Percentiles rank a stretch among this genome's conserved stretches.
These are phyloP conservation scores for Eucalyptus curtisii DNA, from an alignment of 345 rosid species.

Conservation along the genomic window DNA sequence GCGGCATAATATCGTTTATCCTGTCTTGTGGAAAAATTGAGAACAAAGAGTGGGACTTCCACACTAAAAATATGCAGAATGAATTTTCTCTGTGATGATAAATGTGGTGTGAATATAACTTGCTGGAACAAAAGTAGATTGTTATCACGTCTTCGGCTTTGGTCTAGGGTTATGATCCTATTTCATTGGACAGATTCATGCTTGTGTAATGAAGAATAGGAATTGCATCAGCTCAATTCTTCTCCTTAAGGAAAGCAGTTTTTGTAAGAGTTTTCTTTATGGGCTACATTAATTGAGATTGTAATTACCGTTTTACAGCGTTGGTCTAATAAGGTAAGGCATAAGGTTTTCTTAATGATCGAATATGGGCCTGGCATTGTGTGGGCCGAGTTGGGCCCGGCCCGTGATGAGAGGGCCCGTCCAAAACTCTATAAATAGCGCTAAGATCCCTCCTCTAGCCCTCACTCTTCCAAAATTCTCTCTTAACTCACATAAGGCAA, in stretches of 20 bases:
- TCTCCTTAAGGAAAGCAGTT: too few species aligned
- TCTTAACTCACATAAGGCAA: too few species aligned
- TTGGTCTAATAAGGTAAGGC: too few species aligned
- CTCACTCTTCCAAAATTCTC: rapidly evolving
- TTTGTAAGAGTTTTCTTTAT: too few species aligned
- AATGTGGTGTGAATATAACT: background rate
- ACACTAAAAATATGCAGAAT: background rate
- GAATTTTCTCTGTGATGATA: background rate
- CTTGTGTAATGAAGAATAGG: background rate
- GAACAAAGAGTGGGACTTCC: background rate
- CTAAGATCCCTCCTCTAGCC: too few species aligned
- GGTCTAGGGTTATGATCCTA: background rate
- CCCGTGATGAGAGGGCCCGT: too few species aligned
- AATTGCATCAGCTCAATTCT: background rate
- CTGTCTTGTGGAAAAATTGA: background rate
- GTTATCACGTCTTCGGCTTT: background rate
- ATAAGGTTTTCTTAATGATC: too few species aligned
- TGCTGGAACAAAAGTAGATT: background rate
- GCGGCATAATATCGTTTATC: background rate
- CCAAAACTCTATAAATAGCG: too few species aligned
- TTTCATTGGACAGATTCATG: background rate
- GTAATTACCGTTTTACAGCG: too few species aligned
- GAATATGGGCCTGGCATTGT: too few species aligned
- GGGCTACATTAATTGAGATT: too few species aligned
- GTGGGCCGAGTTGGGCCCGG: too few species aligned